These are phyloP conservation scores for Helianthus tuberosus DNA, from an alignment of 129 eudicot species.

Conservation along the genomic window DNA sequence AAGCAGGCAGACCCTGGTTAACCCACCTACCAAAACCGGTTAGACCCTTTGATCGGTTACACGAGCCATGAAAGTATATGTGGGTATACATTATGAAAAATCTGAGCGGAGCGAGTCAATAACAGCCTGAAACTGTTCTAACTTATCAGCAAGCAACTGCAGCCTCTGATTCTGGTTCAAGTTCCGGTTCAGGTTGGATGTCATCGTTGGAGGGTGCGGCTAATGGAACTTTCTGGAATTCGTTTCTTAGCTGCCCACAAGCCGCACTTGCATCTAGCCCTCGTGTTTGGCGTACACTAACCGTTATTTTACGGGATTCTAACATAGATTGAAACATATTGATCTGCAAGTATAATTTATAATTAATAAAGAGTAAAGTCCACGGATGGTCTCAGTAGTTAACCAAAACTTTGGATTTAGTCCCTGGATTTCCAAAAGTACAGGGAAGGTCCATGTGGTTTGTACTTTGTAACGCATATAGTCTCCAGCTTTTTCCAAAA, in stretches of 20 bases:
- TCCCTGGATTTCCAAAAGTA: too few species aligned
- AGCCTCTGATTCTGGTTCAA: constrained; percentile 29
- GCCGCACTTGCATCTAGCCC: constrained; percentile 99
- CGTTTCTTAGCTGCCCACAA: constrained; percentile 92
- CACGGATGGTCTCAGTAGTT: too few species aligned
- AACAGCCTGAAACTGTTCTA: neutral
- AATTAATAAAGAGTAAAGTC: neutral
- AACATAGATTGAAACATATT: constrained; percentile 65
- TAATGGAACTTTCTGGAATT: constrained; percentile 87
- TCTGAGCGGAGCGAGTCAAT: constrained; percentile 9
- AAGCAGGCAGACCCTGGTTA: neutral
- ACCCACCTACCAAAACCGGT: constrained; percentile 17
- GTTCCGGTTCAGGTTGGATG: constrained; percentile 40
- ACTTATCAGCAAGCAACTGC: constrained; percentile 38
- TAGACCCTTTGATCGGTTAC: constrained; percentile 25
- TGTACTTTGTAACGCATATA: too few species aligned
- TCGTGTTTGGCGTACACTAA: constrained; percentile 95
- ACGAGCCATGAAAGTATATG: constrained; percentile 16
- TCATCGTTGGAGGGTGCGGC: constrained; percentile 34
- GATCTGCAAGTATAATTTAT: constrained; percentile 43
- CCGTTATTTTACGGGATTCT: constrained; percentile 84
- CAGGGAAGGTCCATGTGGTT: too few species aligned
- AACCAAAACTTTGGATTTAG: too few species aligned
- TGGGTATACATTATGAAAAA: neutral
- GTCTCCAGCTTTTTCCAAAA: too few species aligned